Evolutionary conservation across 2,329 filamentous ascomycete species (phyloP), one percentile per base, ranked within the genome.

Genomic region (Claviceps quebecensis): DNA sequence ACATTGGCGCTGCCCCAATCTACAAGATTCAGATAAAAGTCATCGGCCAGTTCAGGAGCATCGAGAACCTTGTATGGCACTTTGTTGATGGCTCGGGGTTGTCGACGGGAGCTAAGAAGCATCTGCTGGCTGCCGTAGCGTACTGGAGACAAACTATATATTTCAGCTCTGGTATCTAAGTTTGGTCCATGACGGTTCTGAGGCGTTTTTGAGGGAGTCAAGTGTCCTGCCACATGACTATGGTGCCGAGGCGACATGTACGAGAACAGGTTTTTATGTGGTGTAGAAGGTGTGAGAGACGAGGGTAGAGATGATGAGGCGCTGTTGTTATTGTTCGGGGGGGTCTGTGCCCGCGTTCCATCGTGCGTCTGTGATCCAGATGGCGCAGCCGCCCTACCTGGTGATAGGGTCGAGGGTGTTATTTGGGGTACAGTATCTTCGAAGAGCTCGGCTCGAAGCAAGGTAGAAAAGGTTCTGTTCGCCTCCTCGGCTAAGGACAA

Each of bases 1-100:
- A 95, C 85, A 65, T 97, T 95, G 58, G 86, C 89, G 60, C 87
- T 94, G 44, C 93, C 93, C 93, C 93, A 98, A 63, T 98, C 93
- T 3, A 98, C 91, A 26, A 98, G 72, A 61, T 98, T 98, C 38
- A 98, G 75, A 61, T 98, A 98, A 67, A 97, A 98, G 64, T 98
- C 93, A 62, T 98, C 93, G 29, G 91, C 90, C 45, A 98, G 72
- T 64, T 97, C 93, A 1, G 93, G 93, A 0, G 93, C 93, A 71
- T 98, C 93, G 9, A 98, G 75, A 1, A 98, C 93, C 68, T 98
- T 98, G 69, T 94, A 98, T 0, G 93, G 93, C 0, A 97, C 91
- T 66, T 97, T 97, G 67, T 87, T 91, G 19, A 98, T 88, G 34
- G 87, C 85, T 57, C 93, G 77, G 2, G 91, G 88, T 56, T 93